These are phyloP conservation scores for Linnemannia elongata DNA, from an alignment of 192 early-diverging fungal genomes.

Conservation along the genomic window DNA sequence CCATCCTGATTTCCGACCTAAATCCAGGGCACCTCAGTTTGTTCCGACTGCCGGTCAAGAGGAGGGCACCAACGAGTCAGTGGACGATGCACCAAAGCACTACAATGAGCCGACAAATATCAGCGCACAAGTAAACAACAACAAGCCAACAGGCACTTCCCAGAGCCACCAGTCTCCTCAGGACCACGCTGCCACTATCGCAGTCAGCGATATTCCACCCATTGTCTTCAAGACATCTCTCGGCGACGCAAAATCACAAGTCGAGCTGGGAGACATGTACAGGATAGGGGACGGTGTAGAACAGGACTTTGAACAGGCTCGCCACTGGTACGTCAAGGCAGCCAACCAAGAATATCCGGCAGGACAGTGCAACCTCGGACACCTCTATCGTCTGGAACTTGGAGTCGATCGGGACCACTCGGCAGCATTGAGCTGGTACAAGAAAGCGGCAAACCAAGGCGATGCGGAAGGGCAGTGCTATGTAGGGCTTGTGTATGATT, in stretches of 20 bases:
- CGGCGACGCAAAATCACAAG: neutral
- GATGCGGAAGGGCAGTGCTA: neutral
- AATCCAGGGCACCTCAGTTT: neutral
- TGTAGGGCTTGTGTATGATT: no score
- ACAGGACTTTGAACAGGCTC: neutral
- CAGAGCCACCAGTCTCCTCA: neutral
- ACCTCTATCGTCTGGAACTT: neutral
- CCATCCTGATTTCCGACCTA: no score
- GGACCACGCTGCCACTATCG: neutral
- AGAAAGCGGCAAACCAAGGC: neutral
- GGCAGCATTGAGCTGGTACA: neutral
- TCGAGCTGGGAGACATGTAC: neutral
- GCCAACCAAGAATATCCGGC: neutral
- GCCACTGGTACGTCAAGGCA: neutral
- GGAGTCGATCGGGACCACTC: neutral
- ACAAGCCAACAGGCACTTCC: neutral
- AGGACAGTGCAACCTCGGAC: neutral
- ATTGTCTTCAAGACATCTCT: neutral
- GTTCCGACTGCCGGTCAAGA: neutral
- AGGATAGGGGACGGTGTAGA: neutral
- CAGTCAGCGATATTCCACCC: neutral
- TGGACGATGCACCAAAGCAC: neutral
- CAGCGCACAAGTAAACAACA: neutral
- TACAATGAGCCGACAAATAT: neutral
- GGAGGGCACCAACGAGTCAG: neutral